These are phyloP conservation scores for Chaetomiaceae sp. DNA, from an alignment of 2,329 filamentous ascomycete species.

Conservation along the genomic window DNA sequence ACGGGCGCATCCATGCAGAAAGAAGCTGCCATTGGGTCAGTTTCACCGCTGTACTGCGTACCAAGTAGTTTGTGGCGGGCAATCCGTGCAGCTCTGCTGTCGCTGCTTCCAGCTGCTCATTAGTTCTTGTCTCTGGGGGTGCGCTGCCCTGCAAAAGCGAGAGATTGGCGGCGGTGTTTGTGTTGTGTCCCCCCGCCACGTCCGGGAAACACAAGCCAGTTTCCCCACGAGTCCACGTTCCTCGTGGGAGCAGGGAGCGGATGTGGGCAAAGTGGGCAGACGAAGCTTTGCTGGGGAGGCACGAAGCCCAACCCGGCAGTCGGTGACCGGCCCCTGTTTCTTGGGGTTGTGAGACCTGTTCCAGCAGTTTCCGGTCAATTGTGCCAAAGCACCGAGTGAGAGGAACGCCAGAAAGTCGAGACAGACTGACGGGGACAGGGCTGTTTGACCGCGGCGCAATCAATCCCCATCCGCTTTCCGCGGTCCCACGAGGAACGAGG, in stretches of 20 bases:
- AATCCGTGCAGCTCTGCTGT: background rate
- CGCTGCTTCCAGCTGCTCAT: no score
- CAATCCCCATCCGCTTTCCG: slow-evolving; percentile 4
- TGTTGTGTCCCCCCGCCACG: no score
- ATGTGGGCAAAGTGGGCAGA: background rate
- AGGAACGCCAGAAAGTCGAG: no score
- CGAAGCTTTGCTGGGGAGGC: background rate
- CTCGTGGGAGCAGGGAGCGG: slow-evolving; percentile 11
- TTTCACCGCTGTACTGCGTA: no score
- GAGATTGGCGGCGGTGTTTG: slow-evolving; percentile 3
- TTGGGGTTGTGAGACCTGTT: slow-evolving; percentile 1
- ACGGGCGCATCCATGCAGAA: no score
- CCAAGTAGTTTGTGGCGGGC: no score
- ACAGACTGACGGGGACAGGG: no score
- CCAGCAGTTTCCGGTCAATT: background rate
- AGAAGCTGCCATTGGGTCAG: no score
- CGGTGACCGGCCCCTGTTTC: slow-evolving; percentile 4
- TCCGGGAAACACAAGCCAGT: background rate
- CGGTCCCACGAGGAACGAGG: background rate
- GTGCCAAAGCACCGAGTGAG: background rate
- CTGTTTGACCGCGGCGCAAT: no score
- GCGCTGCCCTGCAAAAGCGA: no score
- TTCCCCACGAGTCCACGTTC: slow-evolving; percentile 12
- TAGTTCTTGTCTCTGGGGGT: no score
- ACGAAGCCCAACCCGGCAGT: slow-evolving; percentile 1